Conservation (phyloP, 306 rosid genomes). For the Malus asiatica region DNA sequence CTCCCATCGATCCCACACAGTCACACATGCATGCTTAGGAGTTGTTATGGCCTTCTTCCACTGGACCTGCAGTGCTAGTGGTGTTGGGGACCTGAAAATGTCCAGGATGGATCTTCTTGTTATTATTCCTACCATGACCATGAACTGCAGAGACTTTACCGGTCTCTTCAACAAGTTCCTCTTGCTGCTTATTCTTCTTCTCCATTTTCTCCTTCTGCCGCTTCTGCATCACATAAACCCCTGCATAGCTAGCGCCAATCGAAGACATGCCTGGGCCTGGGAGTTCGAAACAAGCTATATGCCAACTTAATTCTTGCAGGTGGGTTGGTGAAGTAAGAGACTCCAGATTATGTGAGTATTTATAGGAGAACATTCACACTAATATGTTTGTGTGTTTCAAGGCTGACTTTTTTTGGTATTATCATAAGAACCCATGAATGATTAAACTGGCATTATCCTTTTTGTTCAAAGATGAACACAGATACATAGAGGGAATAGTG, state of each 20-base stretch:
- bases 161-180: not conserved
- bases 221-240: slow-evolving; percentile 33
- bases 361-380: slow-evolving; percentile 3
- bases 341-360: slow-evolving; percentile 8
- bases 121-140: not conserved
- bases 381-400: too few species aligned
- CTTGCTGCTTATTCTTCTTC: slow-evolving; percentile 22
- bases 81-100: not conserved
- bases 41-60: not conserved
- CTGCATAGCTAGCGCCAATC: slow-evolving; percentile 32
- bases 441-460: slow-evolving; percentile 12
- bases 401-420: not conserved
- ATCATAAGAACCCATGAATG: not conserved
- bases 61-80: not conserved
- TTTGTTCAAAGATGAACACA: not conserved
- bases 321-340: not conserved
- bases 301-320: not conserved
- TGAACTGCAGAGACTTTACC: not conserved
- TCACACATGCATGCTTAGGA: not conserved
- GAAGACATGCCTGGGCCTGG: slow-evolving; percentile 22
- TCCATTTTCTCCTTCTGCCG: slow-evolving; percentile 22
- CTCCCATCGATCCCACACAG: not conserved
- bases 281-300: not conserved
- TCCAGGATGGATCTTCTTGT: slow-evolving; percentile 23
- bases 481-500: not conserved